phyloP scores from a whole-genome alignment of 257 asterid genomes.

The Gentiana macrophylla region DNA sequence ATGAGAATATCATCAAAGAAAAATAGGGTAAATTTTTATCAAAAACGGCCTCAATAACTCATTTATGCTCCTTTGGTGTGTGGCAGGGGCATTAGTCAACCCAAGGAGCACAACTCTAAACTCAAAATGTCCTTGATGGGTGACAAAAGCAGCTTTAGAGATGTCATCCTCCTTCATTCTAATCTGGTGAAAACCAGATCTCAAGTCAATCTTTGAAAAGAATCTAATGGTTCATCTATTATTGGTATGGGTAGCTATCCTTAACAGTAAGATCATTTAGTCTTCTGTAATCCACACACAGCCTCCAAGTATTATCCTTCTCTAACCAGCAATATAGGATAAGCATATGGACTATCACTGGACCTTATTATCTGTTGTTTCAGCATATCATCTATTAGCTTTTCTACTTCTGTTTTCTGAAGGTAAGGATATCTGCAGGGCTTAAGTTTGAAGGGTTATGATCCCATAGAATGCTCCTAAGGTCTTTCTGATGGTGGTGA shows the following conservation, averaged over 20 bases:
- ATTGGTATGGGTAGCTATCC: not conserved
- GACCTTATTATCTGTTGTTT: not conserved
- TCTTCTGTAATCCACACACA: not conserved
- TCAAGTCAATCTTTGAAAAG: not conserved
- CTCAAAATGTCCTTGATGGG: not conserved
- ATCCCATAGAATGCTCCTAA: not conserved
- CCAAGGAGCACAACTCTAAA: slow-evolving; percentile 1
- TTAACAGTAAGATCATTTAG: not conserved
- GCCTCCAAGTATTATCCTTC: not conserved
- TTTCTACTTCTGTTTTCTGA: not conserved
- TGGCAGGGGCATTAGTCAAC: slow-evolving; percentile 1
- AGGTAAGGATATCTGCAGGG: not conserved
- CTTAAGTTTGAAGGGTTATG: not conserved
- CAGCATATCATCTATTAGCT: not conserved
- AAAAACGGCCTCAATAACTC: not conserved
- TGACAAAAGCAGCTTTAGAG: not conserved
- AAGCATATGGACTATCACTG: not conserved
- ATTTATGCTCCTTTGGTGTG: not conserved
- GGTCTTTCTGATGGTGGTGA: no score
- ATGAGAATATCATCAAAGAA: slow-evolving; percentile 9
- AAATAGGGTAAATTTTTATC: slow-evolving; percentile 2
- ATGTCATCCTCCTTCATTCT: not conserved
- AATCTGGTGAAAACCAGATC: slow-evolving; percentile 1
- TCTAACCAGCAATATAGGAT: not conserved
- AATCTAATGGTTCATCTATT: not conserved